Evolutionary conservation across 805 yeast genomes (phyloP), one percentile per base, ranked within the genome.

Genomic region (Metschnikowia dekortorum): DNA sequence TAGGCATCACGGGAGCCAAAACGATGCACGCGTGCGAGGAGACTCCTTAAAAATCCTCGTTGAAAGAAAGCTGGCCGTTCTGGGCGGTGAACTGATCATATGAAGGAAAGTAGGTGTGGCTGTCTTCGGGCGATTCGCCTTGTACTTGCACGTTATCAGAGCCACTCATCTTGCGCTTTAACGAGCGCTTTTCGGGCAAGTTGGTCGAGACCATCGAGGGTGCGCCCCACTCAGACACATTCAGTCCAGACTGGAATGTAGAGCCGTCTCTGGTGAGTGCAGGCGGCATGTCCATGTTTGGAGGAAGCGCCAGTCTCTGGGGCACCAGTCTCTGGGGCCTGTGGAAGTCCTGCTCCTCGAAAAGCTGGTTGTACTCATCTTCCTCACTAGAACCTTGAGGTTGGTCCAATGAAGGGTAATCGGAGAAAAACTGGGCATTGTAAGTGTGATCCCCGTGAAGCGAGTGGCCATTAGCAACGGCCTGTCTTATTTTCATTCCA

Each of bases 401-500:
- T 35, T 54, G 37, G 10, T 39, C 35, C 8, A 53, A 49, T 8
- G 29, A 39, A 36, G 48, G 41, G 47, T 44, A 44, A 10, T 14
- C 8, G 8, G n/a, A 9, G 37, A 39, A 41, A 29, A 33, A 40
- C 16, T 51, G 44, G 8, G 48, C 42, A 37, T 52, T 48, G 47
- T 62, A 49, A 26, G 54, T 49, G 38, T 50, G 42, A 18, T 49
- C 40, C 4, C 55, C 46, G n/a, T 56, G 57, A 6, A 26, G 4
- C 13, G 58, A 54, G 62, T 84, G 83, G 1, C 90, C 90, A 40
- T 83, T 82, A 33, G 79, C 73, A 3, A 85, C 81, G 2, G 85
- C 74, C 57, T 84, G 83, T 60, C 92, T 76, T 51, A 86, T 80
- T 54, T 89, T 74, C 89, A 84, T 85, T 0, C 89, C 90, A 6